Evolutionary conservation across 208 protist genomes (phyloP), one percentile per base, ranked within the genome.

Genomic region (Spironucleus salmonicida): DNA sequence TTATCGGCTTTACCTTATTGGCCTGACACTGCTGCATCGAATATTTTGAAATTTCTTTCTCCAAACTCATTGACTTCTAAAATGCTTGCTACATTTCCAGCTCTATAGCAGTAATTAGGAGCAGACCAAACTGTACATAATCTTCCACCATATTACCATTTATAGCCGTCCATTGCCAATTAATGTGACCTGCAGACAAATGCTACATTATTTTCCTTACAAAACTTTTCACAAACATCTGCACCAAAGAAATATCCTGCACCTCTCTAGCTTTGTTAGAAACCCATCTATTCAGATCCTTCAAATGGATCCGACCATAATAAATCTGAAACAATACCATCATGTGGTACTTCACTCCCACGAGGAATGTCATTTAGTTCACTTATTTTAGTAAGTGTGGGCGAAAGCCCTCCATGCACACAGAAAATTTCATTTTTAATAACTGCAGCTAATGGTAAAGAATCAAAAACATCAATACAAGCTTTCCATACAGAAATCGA

Each of bases 391-490:
- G 4, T 80, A 39, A 40, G 35, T 53, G 29, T 68, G 19, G 59
- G 58, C 7, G 59, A 75, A 4, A 79, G 53, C 4, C 76, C 76
- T 29, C 76, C 78, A 30, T 84, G 79, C 11, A 82, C 77, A 75
- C 83, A 87, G 71, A 87, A 86, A 41, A 98, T 93, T 80, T 91
- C 88, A 76, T 95, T 90, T 53, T 53, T 4, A 49, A 99, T 90
- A 0, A 99, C 76, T 40, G 94, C 95, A 32, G 90, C 90, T 1
- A 99, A 86, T 13, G 91, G 90, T 9, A 99, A 86, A 75, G 95
- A 95, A 83, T 99, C 96, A 80, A 99, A 99, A 27, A 99, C 91
- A 77, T 98, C 94, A 0, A 95, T 99, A 83, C 93, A 99, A 81
- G 97, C 97, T 35, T 91, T 86, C 97, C 97, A 98, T 35, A 98